These are phyloP conservation scores for Malania oleifera DNA, from an alignment of 164 flowering plant genomes.

Conservation along the genomic window DNA sequence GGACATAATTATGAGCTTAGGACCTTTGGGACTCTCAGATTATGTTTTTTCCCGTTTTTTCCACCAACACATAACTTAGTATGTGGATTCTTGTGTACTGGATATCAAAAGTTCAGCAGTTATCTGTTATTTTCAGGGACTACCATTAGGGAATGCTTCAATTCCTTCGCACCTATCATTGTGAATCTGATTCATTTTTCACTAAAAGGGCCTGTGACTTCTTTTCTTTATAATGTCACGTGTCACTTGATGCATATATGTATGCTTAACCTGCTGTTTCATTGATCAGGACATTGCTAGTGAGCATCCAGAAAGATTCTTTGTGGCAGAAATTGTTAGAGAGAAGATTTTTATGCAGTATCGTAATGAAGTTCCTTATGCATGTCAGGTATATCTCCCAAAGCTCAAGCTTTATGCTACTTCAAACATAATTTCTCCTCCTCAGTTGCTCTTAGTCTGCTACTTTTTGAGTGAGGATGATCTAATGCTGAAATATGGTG, in stretches of 20 bases:
- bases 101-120: too few relatives aligned
- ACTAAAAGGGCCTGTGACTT: too few relatives aligned
- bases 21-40: too few relatives aligned
- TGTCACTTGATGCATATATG: neutral
- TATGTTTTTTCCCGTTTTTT: too few relatives aligned
- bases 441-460: neutral
- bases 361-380: slow-evolving; percentile 92
- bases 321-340: slow-evolving; percentile 87
- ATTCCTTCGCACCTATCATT: too few relatives aligned
- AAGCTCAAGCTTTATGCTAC: neutral
- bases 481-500: neutral
- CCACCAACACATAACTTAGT: too few relatives aligned
- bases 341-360: slow-evolving; percentile 96
- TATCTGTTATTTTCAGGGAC: too few relatives aligned
- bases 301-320: slow-evolving; percentile 99
- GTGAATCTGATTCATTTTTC: too few relatives aligned
- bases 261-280: slow-evolving; percentile 10
- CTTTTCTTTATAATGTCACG: neutral
- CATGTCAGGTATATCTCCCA: slow-evolving; percentile 71
- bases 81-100: too few relatives aligned
- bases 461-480: neutral
- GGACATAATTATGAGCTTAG: too few relatives aligned
- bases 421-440: neutral
- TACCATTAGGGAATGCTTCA: too few relatives aligned
- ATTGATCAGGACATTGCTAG: slow-evolving; percentile 77